These are phyloP conservation scores for Sphaceloma murrayae DNA, from an alignment of 2,329 filamentous ascomycete species.

Conservation along the genomic window DNA sequence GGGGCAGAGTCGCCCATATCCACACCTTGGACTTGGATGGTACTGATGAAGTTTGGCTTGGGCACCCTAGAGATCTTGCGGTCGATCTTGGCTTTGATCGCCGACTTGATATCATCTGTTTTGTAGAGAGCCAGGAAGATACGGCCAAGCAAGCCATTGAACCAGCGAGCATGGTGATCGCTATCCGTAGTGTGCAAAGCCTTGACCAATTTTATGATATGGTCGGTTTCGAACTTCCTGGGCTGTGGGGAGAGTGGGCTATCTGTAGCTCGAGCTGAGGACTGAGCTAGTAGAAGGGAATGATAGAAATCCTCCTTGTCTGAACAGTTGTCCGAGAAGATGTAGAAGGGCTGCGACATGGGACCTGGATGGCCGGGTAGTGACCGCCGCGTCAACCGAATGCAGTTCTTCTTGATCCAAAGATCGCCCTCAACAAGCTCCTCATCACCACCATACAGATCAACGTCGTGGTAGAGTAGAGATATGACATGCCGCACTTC, in stretches of 20 bases:
- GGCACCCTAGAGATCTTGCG: constrained; percentile 95
- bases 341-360: constrained; percentile 74
- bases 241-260: constrained; percentile 51
- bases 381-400: constrained; percentile 62
- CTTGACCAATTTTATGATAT: constrained; percentile 84
- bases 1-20: constrained; percentile 81
- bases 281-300: constrained; percentile 75
- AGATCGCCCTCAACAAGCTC: constrained; percentile 80
- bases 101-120: constrained; percentile 68
- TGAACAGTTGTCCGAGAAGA: constrained; percentile 91
- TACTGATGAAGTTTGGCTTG: constrained; percentile 80
- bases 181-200: constrained; percentile 86
- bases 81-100: constrained; percentile 75
- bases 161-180: constrained; percentile 79
- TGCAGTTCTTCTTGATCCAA: constrained; percentile 89
- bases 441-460: constrained; percentile 62
- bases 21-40: constrained; percentile 71
- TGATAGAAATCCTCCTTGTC: constrained; percentile 99
- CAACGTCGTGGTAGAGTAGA: constrained; percentile 75
- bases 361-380: constrained; percentile 45
- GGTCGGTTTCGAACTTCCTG: constrained; percentile 68
- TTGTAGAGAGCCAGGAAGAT: constrained; percentile 82
- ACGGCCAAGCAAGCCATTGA: constrained; percentile 83
- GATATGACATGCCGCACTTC: constrained; percentile 96
- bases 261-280: constrained; percentile 52